Evolutionary conservation across 2,329 filamentous ascomycete species (phyloP), one percentile per base, ranked within the genome.

Genomic region (Phyllosticta ampelicida): DNA sequence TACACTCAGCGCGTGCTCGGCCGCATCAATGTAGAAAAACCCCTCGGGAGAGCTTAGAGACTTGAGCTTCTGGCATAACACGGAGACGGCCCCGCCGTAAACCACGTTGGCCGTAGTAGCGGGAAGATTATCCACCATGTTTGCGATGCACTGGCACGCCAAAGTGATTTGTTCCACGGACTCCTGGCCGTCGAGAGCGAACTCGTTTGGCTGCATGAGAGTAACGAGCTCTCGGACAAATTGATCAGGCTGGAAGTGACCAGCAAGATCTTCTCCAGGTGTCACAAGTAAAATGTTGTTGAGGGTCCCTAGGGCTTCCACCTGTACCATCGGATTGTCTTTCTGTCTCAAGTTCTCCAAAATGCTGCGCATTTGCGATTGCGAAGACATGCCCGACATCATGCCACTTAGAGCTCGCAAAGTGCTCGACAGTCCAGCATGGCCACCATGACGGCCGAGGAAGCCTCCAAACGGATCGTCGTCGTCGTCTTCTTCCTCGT

Each of bases 121-220:
- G 19, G 94, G 91, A 28, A 99, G 77, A 23, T 92, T 95, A 71
- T 99, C 94, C 94, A 99, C 99, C 58, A 99, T 74, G 70, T 99
- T 97, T 60, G 94, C 94, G 65, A 99, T 81, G 72, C 90, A 97
- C 61, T 95, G 87, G 69, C 94, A 99, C 19, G 94, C 92, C 61
- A 97, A 80, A 11, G 99, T 84, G 92, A 97, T 97, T 61, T 97
- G 89, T 71, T 99, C 94, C 0, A 91, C 89, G 65, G 96, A 96
- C 70, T 95, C 90, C 66, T 95, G 90, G 20, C 85, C 86, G 6
- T 44, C 36, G 36, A 44, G 36, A 44, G 36, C 36, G 62, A 89
- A 84, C 59, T 95, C 90, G 68, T 89, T 89, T 2, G 89, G 87
- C 65, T 95, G 87, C 94, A 99, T 97, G 65, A 99, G 76, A 11